These are phyloP conservation scores for Kodamaea fukazawae DNA, from an alignment of 805 yeast genomes.

Conservation along the genomic window DNA sequence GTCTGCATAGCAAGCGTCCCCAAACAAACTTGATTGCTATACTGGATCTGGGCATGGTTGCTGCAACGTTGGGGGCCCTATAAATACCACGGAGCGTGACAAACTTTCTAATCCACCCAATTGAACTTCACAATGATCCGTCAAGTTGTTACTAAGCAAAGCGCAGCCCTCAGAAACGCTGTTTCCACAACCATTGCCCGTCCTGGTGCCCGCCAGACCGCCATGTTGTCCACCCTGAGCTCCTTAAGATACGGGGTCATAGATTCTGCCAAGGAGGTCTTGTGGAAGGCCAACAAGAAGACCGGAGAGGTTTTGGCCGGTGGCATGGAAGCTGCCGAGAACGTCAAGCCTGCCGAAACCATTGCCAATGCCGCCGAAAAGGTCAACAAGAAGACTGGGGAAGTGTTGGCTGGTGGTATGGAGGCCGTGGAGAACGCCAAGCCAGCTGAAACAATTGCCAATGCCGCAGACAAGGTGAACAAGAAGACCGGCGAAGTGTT, in stretches of 20 bases:
- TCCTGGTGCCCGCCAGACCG: not conserved
- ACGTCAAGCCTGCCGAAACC: conserved; percentile 17
- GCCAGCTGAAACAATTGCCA: conserved; percentile 19
- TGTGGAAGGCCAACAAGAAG: conserved; percentile 31
- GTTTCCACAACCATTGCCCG: conserved; percentile 1
- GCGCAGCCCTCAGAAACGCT: conserved; percentile 6
- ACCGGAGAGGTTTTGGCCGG: conserved; percentile 42
- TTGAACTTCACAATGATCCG: conserved; percentile 10
- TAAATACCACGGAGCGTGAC: not conserved
- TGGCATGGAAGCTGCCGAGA: conserved; percentile 38
- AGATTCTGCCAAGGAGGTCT: conserved; percentile 36
- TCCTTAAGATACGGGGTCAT: conserved; percentile 16
- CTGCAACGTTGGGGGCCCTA: conserved; percentile 1
- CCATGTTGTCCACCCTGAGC: not conserved
- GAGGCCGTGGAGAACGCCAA: conserved; percentile 32
- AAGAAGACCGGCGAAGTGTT: conserved; percentile 30
- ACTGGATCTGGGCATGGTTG: conserved; percentile 6
- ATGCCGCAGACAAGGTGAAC: conserved; percentile 27
- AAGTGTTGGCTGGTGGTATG: conserved; percentile 39
- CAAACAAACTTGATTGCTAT: conserved; percentile 3
- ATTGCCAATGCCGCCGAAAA: conserved; percentile 23
- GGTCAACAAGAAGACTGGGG: conserved; percentile 38
- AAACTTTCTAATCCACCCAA: too few relatives aligned
- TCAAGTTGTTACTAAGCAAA: conserved; percentile 10
- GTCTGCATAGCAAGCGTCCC: not conserved